phyloP scores from a whole-genome alignment of 2,329 filamentous ascomycete species.

The Ophiostoma novo-ulmi region DNA sequence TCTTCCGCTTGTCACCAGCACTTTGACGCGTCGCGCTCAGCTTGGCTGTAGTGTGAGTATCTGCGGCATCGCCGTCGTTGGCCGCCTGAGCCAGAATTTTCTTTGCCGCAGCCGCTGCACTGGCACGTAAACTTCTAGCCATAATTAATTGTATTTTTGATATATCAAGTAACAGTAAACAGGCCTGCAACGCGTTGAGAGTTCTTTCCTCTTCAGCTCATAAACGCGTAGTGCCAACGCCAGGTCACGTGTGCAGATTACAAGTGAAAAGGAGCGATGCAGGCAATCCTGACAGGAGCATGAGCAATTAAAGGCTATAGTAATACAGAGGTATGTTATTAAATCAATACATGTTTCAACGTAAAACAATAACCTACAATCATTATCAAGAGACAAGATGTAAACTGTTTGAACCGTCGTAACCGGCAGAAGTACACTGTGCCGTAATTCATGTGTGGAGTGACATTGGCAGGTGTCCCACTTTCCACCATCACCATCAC shows the following conservation, averaged over 20 bases:
- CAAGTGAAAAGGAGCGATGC: not conserved
- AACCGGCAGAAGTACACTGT: not conserved
- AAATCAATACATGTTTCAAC: not conserved
- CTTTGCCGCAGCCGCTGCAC: slow-evolving; percentile 23
- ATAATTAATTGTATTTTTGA: not conserved
- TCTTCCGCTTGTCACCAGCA: slow-evolving; percentile 11
- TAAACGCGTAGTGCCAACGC: slow-evolving; percentile 17
- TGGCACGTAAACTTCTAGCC: slow-evolving; percentile 21
- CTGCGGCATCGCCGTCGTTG: slow-evolving; percentile 1
- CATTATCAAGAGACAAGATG: not conserved
- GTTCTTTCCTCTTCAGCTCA: slow-evolving; percentile 6
- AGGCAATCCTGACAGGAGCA: not conserved
- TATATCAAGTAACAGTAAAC: not conserved
- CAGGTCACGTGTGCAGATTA: slow-evolving; percentile 19
- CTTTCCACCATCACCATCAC: slow-evolving; percentile 17
- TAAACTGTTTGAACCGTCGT: not conserved
- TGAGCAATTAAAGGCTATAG: not conserved
- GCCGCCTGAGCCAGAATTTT: slow-evolving; percentile 19
- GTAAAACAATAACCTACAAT: not conserved
- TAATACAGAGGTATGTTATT: not conserved
- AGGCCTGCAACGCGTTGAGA: not conserved
- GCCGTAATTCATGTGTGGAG: not conserved
- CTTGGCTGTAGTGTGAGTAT: not conserved
- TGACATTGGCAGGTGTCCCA: slow-evolving; percentile 12
- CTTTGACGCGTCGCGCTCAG: slow-evolving; percentile 5